Evolutionary conservation across 805 yeast genomes (phyloP), one percentile per base, ranked within the genome.

Genomic region (Candida caryicola): DNA sequence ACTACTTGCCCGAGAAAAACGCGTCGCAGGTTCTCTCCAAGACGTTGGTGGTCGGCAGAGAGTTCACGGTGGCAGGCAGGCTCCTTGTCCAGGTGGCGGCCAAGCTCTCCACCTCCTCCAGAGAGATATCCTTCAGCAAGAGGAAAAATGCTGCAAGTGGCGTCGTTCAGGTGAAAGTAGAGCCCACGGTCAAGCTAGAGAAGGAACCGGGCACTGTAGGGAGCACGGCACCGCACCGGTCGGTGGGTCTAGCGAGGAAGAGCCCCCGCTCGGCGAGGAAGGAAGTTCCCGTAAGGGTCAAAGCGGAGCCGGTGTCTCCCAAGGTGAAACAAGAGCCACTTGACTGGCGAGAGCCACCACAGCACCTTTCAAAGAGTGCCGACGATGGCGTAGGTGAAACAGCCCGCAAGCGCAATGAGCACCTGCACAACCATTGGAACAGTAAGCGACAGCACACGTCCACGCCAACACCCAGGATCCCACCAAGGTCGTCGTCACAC

Each of bases 1-100:
- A 69, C 47, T 61, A 68, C 49, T 31, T 46, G 33, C 38, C 47
- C 29, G 39, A 63, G 51, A 46, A 36, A 40, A 42, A 29, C 43
- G 26, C 17, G 40, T 45, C 40, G 46, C 25, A 41, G 45, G 31
- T 51, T 59, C 31, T 50, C 18, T 17, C 10, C 13, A 41, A 28
- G 29, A 48, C 15, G 23, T 41, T 34, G 18, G 34, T 30, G 16
- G 46, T 37, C 8, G 61, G 55, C 2, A 47, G 49, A 17, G 48
- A 52, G 29, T 60, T 55, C 43, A 47, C 45, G 29, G 39, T 65
- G 5, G 57, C 49, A 23, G 55, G 54, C 12, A 46, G 47, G 21
- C 37, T 64, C 12, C 33, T 70, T 23, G 41, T 46, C 12, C 45
- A 46, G 10, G 29, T 44, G 9, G 28, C 32, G 15, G 43, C 31